phyloP scores from a whole-genome alignment of 208 protist genomes.

The Acanthamoeba lenticulata region DNA sequence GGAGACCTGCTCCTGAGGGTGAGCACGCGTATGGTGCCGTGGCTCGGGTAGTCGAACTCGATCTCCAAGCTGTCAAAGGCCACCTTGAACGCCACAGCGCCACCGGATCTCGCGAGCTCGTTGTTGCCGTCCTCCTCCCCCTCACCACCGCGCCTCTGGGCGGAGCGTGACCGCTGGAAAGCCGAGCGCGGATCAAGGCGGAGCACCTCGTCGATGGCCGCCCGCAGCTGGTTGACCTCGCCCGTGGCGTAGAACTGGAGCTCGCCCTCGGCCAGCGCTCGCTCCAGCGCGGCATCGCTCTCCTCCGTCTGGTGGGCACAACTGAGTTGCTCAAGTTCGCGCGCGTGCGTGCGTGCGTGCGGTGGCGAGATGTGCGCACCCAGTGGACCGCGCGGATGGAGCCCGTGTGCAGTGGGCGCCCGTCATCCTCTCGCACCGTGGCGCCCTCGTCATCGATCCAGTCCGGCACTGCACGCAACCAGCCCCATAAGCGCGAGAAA shows the following conservation, averaged over 20 bases:
- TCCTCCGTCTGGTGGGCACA: neutral
- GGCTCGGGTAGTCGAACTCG: neutral
- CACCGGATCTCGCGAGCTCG: neutral
- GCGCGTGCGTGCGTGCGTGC: neutral
- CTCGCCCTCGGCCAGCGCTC: neutral
- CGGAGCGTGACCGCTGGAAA: neutral
- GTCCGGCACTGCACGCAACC: neutral
- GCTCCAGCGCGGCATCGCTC: neutral
- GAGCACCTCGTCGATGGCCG: neutral
- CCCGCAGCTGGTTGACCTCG: neutral
- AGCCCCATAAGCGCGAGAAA: too few species aligned
- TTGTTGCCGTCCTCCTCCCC: neutral
- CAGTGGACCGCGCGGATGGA: neutral
- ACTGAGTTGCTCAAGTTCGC: neutral
- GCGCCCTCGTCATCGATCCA: constrained; percentile 6
- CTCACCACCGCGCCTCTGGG: neutral
- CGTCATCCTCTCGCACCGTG: neutral
- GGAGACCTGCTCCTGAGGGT: too few species aligned
- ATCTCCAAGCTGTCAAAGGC: neutral
- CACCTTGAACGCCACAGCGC: neutral
- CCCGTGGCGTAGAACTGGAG: neutral
- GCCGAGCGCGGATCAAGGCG: neutral
- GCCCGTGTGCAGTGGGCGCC: neutral
- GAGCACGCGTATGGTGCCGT: neutral
- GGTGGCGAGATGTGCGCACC: neutral